Base-by-base conservation (phyloP, 2,329 filamentous ascomycete species). In the Aspergillus quadricinctus region DNA sequence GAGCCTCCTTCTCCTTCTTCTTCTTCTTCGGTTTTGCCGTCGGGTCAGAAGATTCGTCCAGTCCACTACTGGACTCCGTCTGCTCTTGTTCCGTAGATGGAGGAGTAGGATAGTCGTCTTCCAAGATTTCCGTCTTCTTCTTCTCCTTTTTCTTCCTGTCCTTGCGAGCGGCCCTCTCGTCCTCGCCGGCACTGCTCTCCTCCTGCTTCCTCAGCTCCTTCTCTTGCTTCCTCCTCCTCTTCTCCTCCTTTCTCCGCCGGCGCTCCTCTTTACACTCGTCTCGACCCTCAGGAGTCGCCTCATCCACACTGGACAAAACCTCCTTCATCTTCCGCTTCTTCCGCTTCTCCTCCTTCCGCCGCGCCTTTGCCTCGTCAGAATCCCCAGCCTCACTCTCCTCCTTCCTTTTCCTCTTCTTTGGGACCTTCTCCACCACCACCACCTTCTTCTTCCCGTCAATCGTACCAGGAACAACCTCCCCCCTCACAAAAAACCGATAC, bases 401-500 rank as follows among this genome's bases (percentile, higher is more conserved):
- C 46, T 64, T 64, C 49, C 60, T 58, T 35, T 51, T 57, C 50
- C 56, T 57, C 43, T 57, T 55, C 28, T 58, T 43, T 17, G 21
- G 51, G 21, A 56, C 50, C 19, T 54, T 49, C n/a, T 60, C 28
- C n/a, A 49, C 45, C 10, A 52, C 48, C 37, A 31, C 52, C 35
- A 62, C 58, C 7, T 51, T 43, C 7, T 61, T 59, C 49, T 55
- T 57, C n/a, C 62, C 66, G 35, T 70, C 66, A 48, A 75, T 57
- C 2, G 91, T 95, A 2, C 92, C 92, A 43, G 84, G 79, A 55
- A 97, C 79, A 23, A 85, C 78, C 54, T 92, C 89, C 8, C 94
- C 94, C 61, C 83, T 85, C 25, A 97, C 90, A 70, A 99, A 97
- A 51, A 86, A 88, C 8, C 87, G 83, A 70, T 96, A 96, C 7